A percentile compares a stretch with the other conserved stretches of the same genome.
These are phyloP conservation scores for Ustilago bromivora DNA, from an alignment of 1,284 basidiomycete genomes.

Conservation along the genomic window DNA sequence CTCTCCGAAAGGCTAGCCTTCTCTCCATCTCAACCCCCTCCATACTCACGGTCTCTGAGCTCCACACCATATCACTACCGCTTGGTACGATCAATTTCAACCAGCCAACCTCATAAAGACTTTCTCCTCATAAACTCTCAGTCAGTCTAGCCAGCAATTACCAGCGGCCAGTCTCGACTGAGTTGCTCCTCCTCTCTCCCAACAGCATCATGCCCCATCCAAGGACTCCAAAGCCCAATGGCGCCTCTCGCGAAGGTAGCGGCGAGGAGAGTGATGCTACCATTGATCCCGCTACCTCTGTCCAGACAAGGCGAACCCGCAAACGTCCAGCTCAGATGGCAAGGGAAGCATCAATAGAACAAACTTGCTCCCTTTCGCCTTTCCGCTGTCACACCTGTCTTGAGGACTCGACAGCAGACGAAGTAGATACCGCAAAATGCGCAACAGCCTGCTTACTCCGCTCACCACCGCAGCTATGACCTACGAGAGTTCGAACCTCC, in stretches of 20 bases:
- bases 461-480: conserved; percentile 9
- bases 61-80: not conserved
- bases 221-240: conserved; percentile 11
- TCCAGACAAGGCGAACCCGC: conserved; percentile 27
- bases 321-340: conserved; percentile 33
- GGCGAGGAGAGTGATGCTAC: conserved; percentile 34
- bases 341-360: conserved; percentile 19
- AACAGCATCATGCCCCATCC: conserved; percentile 26
- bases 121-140: not conserved
- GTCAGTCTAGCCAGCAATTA: conserved; percentile 8
- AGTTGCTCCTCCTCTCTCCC: not conserved
- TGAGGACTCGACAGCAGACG: not conserved
- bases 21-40: not conserved
- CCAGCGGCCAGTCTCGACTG: not conserved
- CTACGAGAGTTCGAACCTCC: conserved; percentile 22
- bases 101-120: not conserved
- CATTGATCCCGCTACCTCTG: conserved; percentile 11
- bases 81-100: not conserved
- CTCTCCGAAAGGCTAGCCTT: not conserved
- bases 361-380: conserved; percentile 3
- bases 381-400: conserved; percentile 7
- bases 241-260: conserved; percentile 23
- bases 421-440: not conserved
- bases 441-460: conserved; percentile 6
- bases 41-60: not conserved